A percentile compares a stretch with the other conserved stretches of the same genome.
Evolutionary conservation across 768 basidiomycete species (phyloP).

Genomic region (Termitomyces eurrhizus): DNA sequence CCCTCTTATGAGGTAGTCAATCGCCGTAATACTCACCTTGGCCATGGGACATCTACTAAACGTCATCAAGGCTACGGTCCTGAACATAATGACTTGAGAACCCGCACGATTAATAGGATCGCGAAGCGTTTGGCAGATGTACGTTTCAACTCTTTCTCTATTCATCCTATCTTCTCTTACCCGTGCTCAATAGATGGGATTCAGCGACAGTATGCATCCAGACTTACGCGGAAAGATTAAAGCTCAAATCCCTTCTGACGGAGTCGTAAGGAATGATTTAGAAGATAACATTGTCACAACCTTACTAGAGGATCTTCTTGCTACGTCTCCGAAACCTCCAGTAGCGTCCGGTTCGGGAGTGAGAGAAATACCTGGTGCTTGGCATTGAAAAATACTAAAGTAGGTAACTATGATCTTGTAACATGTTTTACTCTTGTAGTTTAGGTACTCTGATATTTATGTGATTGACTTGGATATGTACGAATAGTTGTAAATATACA

Average conservation of each 20-base stretch:
- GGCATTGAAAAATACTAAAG: conserved; percentile 27
- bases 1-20: conserved; percentile 62
- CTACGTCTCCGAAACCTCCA: conserved; percentile 34
- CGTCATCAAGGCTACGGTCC: conserved; percentile 13
- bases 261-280: conserved; percentile 42
- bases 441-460: not conserved
- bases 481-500: not conserved
- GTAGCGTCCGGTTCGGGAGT: conserved; percentile 33
- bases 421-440: not conserved
- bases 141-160: conserved; percentile 22
- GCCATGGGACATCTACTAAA: conserved; percentile 27
- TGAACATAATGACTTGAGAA: conserved; percentile 26
- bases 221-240: conserved; percentile 47
- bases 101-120: conserved; percentile 47
- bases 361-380: conserved; percentile 40
- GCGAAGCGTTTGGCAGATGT: conserved; percentile 62
- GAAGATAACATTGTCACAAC: conserved; percentile 68
- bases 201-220: conserved; percentile 55
- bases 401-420: not conserved
- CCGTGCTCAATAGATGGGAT: conserved; percentile 61
- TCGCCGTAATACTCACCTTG: conserved; percentile 39
- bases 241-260: conserved; percentile 41
- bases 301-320: conserved; percentile 55
- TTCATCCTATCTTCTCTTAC: not conserved
- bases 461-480: not conserved